A percentile compares a stretch with the other conserved stretches of the same genome.
These are phyloP conservation scores for Periconia digitata DNA, from an alignment of 2,329 filamentous ascomycete genomes.

Conservation along the genomic window DNA sequence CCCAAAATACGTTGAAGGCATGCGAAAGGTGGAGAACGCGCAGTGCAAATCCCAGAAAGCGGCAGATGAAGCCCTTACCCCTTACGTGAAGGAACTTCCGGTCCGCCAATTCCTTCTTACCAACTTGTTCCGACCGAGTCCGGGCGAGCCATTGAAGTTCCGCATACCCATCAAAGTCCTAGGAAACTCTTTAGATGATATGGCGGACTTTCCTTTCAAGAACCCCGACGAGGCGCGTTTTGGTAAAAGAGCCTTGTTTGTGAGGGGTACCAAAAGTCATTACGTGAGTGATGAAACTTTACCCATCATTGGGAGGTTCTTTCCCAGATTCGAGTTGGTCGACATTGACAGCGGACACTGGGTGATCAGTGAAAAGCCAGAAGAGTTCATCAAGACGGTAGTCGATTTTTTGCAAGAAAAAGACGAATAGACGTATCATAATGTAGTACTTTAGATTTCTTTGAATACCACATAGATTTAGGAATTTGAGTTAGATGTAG, in stretches of 20 bases:
- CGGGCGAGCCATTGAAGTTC: conserved; percentile 66
- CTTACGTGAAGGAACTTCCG: conserved; percentile 72
- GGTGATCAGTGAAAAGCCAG: conserved; percentile 86
- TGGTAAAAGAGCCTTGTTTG: conserved; percentile 76
- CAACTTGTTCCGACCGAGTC: conserved; percentile 66
- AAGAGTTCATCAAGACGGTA: conserved; percentile 71
- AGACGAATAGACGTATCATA: conserved; percentile 27
- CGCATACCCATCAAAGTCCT: conserved; percentile 76
- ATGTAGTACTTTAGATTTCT: background rate
- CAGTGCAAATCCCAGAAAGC: conserved; percentile 70
- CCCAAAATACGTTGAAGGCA: conserved; percentile 76
- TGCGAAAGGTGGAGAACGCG: conserved; percentile 76
- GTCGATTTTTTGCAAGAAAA: conserved; percentile 64
- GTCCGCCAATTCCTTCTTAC: conserved; percentile 91
- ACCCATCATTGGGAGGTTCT: conserved; percentile 79
- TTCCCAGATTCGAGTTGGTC: conserved; percentile 71
- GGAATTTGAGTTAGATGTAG: background rate
- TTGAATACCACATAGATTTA: background rate
- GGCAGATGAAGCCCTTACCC: conserved; percentile 75
- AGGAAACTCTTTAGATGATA: conserved; percentile 65
- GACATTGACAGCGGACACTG: conserved; percentile 83
- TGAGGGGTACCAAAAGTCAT: conserved; percentile 73
- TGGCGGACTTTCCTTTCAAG: conserved; percentile 88
- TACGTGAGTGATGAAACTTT: conserved; percentile 81
- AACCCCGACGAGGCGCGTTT: conserved; percentile 70